phyloP scores from a whole-genome alignment of 139 green algal genomes.

The Coelastrella sp. region DNA sequence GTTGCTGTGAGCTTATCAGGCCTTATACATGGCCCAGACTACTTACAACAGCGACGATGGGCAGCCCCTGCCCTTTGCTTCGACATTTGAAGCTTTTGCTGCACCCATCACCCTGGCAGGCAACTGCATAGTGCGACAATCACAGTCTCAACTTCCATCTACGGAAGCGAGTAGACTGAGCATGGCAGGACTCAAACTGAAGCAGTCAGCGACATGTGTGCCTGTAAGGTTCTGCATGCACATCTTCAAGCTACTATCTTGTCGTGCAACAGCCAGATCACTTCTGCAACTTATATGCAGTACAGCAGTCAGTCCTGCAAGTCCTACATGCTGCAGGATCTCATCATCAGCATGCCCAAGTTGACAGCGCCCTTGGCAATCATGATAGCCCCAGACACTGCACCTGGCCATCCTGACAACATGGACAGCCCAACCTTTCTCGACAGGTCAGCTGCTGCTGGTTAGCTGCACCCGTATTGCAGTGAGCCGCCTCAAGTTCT shows the following conservation, averaged over 20 bases:
- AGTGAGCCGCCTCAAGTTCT: no score
- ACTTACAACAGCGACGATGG: neutral
- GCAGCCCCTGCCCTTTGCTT: neutral
- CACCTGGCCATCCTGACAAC: neutral
- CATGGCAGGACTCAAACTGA: neutral
- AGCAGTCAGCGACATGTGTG: neutral
- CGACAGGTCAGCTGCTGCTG: neutral
- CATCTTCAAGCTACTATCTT: no score
- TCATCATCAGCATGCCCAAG: constrained; percentile 7
- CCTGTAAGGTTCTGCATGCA: neutral
- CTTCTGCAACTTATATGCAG: neutral
- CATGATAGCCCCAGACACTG: neutral
- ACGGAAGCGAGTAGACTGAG: neutral
- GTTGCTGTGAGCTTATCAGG: no score
- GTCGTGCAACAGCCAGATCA: no score
- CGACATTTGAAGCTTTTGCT: neutral
- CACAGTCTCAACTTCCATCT: neutral
- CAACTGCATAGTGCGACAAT: constrained; percentile 5
- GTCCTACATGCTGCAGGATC: constrained; percentile 9
- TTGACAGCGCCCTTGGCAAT: constrained; percentile 21
- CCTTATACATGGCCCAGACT: neutral
- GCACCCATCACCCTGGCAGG: neutral
- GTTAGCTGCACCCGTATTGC: no score
- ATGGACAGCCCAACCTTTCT: constrained; percentile 17
- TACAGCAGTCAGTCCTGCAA: neutral